Percentiles rank a stretch among this genome's conserved stretches.
Evolutionary conservation across 2,329 filamentous ascomycete species (phyloP).

Genomic region (Leptographium procerum): DNA sequence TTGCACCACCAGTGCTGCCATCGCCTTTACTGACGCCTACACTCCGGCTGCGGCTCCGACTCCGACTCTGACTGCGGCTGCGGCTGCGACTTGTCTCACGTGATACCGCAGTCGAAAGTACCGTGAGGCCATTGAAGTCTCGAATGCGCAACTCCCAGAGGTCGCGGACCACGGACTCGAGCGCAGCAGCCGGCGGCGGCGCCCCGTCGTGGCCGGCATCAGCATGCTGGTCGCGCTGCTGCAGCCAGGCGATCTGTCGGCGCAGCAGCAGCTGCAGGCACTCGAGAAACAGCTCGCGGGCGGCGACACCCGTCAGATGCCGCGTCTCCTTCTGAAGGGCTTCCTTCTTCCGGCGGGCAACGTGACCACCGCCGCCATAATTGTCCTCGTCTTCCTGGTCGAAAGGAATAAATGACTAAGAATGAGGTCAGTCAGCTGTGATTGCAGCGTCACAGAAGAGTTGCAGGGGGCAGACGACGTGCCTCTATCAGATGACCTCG

Average conservation of each 20-base stretch:
- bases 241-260: slow-evolving; percentile 66
- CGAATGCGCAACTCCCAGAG: slow-evolving; percentile 67
- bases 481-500: slow-evolving; percentile 73
- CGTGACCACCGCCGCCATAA: slow-evolving; percentile 48
- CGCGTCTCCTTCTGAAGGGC: slow-evolving; percentile 38
- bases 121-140: slow-evolving; percentile 41
- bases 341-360: slow-evolving; percentile 46
- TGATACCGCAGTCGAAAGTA: slow-evolving; percentile 20
- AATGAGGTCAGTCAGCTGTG: not conserved
- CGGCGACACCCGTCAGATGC: slow-evolving; percentile 54
- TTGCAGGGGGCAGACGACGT: slow-evolving; percentile 7
- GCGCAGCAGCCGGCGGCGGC: slow-evolving; percentile 39
- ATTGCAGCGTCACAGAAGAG: not conserved
- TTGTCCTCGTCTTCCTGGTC: slow-evolving; percentile 56
- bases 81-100: not conserved
- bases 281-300: slow-evolving; percentile 69
- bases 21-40: not conserved
- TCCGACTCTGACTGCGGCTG: slow-evolving; percentile 11
- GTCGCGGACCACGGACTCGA: slow-evolving; percentile 71
- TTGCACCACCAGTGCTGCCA: not conserved
- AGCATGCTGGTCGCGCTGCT: slow-evolving; percentile 48
- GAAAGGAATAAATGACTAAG: slow-evolving; percentile 42
- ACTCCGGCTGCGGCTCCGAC: slow-evolving; percentile 11
- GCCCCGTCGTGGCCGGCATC: slow-evolving; percentile 17
- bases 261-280: slow-evolving; percentile 75